Percentiles rank a stretch among this genome's conserved stretches.
These are phyloP conservation scores for Trichoderma breve DNA, from an alignment of 2,329 filamentous ascomycete species.

Conservation along the genomic window DNA sequence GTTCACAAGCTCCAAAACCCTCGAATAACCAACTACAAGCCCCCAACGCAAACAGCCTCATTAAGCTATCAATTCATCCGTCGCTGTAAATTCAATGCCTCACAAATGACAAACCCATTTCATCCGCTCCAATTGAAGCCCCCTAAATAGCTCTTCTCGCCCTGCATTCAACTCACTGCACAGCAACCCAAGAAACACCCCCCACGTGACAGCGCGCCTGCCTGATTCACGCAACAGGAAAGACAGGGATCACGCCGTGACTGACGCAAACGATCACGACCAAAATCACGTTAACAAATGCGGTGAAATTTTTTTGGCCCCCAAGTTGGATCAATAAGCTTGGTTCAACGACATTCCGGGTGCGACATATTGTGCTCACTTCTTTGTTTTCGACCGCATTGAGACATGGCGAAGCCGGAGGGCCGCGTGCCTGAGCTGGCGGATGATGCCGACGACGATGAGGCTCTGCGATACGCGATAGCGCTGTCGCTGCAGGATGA, in stretches of 20 bases:
- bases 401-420: neutral
- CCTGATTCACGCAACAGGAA: neutral
- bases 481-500: conserved; percentile 51
- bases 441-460: conserved; percentile 50
- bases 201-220: conserved; percentile 15
- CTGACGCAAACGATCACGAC: conserved; percentile 19
- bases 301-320: neutral
- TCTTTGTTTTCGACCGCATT: neutral
- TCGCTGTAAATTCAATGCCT: neutral
- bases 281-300: neutral
- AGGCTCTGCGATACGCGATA: conserved; percentile 60
- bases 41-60: neutral
- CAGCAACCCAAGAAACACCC: neutral
- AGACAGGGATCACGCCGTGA: neutral
- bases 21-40: neutral
- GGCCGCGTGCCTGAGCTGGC: conserved; percentile 27
- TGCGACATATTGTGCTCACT: neutral
- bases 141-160: too few species aligned
- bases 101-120: neutral
- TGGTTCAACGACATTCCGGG: neutral
- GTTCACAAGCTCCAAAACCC: neutral
- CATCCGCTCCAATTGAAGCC: neutral
- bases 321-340: neutral
- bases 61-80: neutral
- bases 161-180: neutral